phyloP scores from a whole-genome alignment of 2,329 filamentous ascomycete genomes.

The Phialophora chinensis region DNA sequence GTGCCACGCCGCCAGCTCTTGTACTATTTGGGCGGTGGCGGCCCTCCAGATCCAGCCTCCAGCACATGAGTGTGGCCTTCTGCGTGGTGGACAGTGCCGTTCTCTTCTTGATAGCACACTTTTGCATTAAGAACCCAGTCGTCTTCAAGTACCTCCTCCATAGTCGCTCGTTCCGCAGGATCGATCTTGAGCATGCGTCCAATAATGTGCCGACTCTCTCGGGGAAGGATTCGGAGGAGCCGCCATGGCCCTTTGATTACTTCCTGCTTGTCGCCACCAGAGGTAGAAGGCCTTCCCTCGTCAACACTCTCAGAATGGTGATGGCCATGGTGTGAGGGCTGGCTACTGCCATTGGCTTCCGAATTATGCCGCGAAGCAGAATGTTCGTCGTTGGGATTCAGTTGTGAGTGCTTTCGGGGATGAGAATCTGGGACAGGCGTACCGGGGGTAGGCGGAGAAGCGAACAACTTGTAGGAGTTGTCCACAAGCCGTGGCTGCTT shows the following conservation, averaged over 20 bases:
- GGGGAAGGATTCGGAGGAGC: slow-evolving; percentile 81
- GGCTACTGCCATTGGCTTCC: slow-evolving; percentile 31
- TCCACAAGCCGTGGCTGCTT: slow-evolving; percentile 90
- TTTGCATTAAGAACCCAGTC: slow-evolving; percentile 86
- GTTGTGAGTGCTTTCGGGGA: slow-evolving; percentile 42
- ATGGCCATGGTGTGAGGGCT: slow-evolving; percentile 37
- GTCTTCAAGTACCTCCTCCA: slow-evolving; percentile 85
- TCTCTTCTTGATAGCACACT: slow-evolving; percentile 80
- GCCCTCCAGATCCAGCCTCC: slow-evolving; percentile 63
- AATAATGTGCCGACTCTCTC: slow-evolving; percentile 88
- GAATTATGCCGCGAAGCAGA: slow-evolving; percentile 22
- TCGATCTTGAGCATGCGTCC: slow-evolving; percentile 91
- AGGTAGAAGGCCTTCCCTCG: slow-evolving; percentile 32
- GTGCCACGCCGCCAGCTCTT: background rate
- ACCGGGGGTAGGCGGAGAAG: slow-evolving; percentile 80
- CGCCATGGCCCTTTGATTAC: slow-evolving; percentile 93
- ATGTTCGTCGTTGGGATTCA: slow-evolving; percentile 28
- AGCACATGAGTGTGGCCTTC: slow-evolving; percentile 83
- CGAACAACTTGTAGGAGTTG: slow-evolving; percentile 93
- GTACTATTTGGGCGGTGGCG: slow-evolving; percentile 38
- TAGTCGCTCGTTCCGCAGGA: slow-evolving; percentile 78
- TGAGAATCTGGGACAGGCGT: slow-evolving; percentile 52
- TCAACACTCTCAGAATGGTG: slow-evolving; percentile 28
- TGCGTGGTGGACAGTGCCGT: slow-evolving; percentile 73
- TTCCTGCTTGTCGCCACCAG: slow-evolving; percentile 65